phyloP scores from a whole-genome alignment of 805 yeast genomes.

The Ogataea pignaliae region DNA sequence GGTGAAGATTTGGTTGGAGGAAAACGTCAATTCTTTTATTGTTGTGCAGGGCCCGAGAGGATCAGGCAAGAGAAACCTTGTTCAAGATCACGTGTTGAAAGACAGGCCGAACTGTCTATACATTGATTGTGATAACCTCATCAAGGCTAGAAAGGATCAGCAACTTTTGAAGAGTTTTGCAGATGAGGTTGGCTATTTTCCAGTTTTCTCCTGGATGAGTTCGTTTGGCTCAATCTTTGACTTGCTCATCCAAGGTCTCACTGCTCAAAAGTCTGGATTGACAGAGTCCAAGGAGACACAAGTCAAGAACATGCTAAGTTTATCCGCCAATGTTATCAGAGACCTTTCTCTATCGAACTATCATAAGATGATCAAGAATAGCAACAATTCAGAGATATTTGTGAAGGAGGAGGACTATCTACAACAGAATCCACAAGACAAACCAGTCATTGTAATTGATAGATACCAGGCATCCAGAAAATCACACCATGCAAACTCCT shows the following conservation, averaged over 20 bases:
- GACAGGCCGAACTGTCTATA: slow-evolving; percentile 59
- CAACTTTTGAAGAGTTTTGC: slow-evolving; percentile 66
- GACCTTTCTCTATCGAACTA: slow-evolving; percentile 51
- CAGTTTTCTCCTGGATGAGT: slow-evolving; percentile 90
- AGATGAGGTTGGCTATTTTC: slow-evolving; percentile 80
- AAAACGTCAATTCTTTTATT: slow-evolving; percentile 86
- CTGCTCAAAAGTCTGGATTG: slow-evolving; percentile 91
- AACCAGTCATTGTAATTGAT: slow-evolving; percentile 83
- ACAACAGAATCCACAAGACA: slow-evolving; percentile 78
- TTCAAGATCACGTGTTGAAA: slow-evolving; percentile 59
- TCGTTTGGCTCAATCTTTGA: slow-evolving; percentile 75
- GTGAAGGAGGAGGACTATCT: slow-evolving; percentile 73
- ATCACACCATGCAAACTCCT: slow-evolving; percentile 53
- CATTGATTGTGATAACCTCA: slow-evolving; percentile 74
- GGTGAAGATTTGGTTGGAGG: slow-evolving; percentile 73
- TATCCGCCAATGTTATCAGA: slow-evolving; percentile 70
- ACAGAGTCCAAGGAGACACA: slow-evolving; percentile 81
- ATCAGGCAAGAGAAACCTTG: slow-evolving; percentile 83
- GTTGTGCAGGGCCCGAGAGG: slow-evolving; percentile 92
- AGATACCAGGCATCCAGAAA: slow-evolving; percentile 56
- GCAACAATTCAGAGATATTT: slow-evolving; percentile 15
- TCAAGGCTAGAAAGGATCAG: slow-evolving; percentile 71
- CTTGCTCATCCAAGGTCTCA: slow-evolving; percentile 80
- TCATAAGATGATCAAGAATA: slow-evolving; percentile 23
- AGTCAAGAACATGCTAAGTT: slow-evolving; percentile 71